Evolutionary conservation across 176 grass and related monocot species (phyloP).

Genomic region (Ananas comosus): DNA sequence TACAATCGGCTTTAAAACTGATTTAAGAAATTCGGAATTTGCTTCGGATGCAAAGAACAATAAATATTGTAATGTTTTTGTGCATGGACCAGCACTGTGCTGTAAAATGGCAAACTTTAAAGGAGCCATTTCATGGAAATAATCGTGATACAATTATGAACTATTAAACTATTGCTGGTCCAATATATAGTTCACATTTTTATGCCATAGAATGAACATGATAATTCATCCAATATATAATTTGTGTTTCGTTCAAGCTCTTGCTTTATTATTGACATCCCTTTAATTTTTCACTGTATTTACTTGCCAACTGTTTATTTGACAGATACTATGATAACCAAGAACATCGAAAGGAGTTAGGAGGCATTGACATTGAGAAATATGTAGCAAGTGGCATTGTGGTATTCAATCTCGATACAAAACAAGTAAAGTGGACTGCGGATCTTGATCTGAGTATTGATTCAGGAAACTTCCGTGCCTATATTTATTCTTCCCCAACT

Average conservation of each 20-base stretch:
- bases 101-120: no score
- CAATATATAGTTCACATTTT: no score
- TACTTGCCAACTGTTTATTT: constrained; percentile 20
- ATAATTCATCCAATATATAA: no score
- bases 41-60: no score
- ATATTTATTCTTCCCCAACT: constrained; percentile 78
- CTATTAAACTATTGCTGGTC: no score
- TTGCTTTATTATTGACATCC: not conserved
- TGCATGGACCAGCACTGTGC: no score
- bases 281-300: constrained; percentile 9
- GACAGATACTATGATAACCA: constrained; percentile 72
- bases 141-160: no score
- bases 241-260: not conserved
- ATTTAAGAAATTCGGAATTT: no score
- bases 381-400: constrained; percentile 85
- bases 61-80: no score
- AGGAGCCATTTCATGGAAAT: no score
- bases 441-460: constrained; percentile 79
- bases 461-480: constrained; percentile 55
- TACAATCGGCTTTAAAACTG: no score
- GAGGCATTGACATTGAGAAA: constrained; percentile 66
- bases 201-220: no score
- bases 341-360: constrained; percentile 59
- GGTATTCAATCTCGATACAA: constrained; percentile 92
- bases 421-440: constrained; percentile 75